Conservation (phyloP, 257 asterid genomes). For the Solanum dulcamara region DNA sequence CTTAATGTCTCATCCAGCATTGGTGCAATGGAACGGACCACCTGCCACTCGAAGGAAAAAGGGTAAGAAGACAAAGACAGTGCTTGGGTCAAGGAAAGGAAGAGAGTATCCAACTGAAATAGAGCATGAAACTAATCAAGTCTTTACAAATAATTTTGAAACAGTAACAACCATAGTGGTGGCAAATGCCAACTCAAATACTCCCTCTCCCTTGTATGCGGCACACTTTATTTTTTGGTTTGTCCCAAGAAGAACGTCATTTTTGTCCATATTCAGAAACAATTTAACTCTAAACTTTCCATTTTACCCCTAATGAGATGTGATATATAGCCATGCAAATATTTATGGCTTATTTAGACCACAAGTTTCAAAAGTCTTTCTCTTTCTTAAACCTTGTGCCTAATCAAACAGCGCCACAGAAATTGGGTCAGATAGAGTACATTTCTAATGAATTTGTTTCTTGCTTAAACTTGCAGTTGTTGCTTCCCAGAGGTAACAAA, state of each 20-base stretch:
- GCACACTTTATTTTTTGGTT: background rate
- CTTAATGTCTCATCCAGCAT: conserved; percentile 55
- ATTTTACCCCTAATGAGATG: background rate
- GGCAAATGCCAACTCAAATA: background rate
- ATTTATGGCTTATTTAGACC: background rate
- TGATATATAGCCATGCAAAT: background rate
- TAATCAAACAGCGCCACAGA: background rate
- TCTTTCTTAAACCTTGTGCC: background rate
- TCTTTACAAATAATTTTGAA: background rate
- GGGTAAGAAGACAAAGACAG: background rate
- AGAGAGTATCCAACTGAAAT: background rate
- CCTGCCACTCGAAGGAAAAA: conserved; percentile 32
- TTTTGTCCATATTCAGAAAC: too few relatives aligned
- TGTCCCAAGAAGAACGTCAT: background rate
- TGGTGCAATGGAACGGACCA: conserved; percentile 89
- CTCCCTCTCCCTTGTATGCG: background rate
- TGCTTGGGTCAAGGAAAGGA: background rate
- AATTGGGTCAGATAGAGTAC: background rate
- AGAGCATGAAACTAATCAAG: background rate
- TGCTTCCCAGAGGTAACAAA: background rate
- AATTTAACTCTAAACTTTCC: background rate
- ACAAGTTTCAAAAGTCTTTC: background rate
- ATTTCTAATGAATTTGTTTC: background rate
- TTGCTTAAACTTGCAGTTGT: background rate
- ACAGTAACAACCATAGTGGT: background rate